Base-by-base conservation (phyloP, 148 eudicot genomes). In the Camellia japonica region DNA sequence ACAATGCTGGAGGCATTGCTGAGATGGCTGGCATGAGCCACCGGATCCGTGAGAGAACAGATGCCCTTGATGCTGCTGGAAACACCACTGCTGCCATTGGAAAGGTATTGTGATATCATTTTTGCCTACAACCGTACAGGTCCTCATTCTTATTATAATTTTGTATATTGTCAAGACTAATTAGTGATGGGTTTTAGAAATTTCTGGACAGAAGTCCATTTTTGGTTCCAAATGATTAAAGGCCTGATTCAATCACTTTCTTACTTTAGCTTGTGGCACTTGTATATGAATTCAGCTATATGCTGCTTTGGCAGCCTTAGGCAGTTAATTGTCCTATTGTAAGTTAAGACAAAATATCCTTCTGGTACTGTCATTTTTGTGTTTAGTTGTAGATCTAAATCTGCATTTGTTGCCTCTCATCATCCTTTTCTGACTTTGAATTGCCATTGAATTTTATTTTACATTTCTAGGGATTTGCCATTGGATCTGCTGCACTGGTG, bases 1-100 rank as follows among this genome's bases (percentile, higher is more conserved):
- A 86, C 68, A 86, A 86, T 78, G 88, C 88, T 58, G 88, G 88
- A 55, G 88, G 88, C 75, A 86, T 86, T 15, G 89, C 89, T 79
- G 89, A 86, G 81, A 86, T 86, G 89, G 89, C 89, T 14, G 89
- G 89, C 4, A 86, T 86, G 89, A 86, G 89, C 81, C 89, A 86
- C 81, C 65, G 79, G 30, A 84, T 86, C 12, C 85, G 87, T 70
- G 89, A 86, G 80, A 84, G 89, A 60, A 86, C 89, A 20, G 89
- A 86, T 79, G 89, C 89, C 75, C 87, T 86, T 73, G 89, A 86
- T 86, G 88, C 88, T 75, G 88, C 86, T 46, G 88, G 88, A 20
- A 86, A 86, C 63, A 86, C 88, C 79, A 86, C 89, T 67, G 89
- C 89, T 66, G 89, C 89, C 14, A 86, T 86, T 76, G 89, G 89